Conservation (phyloP, 2,329 filamentous ascomycete species). For the Colletotrichum scovillei region DNA sequence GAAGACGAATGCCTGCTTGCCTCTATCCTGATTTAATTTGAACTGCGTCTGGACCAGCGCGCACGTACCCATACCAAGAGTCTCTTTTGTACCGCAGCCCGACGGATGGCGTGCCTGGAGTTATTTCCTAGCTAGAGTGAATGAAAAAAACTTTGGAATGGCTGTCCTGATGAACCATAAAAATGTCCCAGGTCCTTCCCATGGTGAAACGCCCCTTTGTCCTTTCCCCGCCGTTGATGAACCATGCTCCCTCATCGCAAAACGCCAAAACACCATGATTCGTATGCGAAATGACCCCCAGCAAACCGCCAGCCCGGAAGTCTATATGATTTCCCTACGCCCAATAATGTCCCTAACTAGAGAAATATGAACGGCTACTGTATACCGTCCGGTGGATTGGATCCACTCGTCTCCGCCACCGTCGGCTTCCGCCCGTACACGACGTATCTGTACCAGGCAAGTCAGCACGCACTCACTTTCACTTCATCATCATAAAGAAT, state of each 20-base stretch:
- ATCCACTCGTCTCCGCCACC: not conserved
- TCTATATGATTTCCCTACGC: not conserved
- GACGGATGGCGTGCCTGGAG: not conserved
- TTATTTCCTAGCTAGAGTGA: slow-evolving; percentile 7
- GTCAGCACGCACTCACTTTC: not conserved
- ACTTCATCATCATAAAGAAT: not conserved
- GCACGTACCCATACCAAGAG: not conserved
- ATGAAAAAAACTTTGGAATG: not conserved
- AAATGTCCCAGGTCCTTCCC: not conserved
- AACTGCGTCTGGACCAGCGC: not conserved
- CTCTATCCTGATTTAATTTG: not conserved
- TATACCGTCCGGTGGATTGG: not conserved
- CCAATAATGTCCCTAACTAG: no score
- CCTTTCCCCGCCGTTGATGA: not conserved
- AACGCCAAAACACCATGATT: not conserved
- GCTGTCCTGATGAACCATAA: no score
- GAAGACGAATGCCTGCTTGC: not conserved
- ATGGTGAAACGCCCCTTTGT: not conserved
- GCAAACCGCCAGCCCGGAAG: not conserved
- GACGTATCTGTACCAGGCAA: slow-evolving; percentile 11
- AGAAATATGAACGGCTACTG: not conserved
- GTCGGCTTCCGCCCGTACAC: slow-evolving; percentile 32
- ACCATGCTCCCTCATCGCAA: not conserved
- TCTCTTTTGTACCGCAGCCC: not conserved
- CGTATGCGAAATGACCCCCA: not conserved